phyloP scores from a whole-genome alignment of 345 rosid species.

The Hirschfeldia incana region DNA sequence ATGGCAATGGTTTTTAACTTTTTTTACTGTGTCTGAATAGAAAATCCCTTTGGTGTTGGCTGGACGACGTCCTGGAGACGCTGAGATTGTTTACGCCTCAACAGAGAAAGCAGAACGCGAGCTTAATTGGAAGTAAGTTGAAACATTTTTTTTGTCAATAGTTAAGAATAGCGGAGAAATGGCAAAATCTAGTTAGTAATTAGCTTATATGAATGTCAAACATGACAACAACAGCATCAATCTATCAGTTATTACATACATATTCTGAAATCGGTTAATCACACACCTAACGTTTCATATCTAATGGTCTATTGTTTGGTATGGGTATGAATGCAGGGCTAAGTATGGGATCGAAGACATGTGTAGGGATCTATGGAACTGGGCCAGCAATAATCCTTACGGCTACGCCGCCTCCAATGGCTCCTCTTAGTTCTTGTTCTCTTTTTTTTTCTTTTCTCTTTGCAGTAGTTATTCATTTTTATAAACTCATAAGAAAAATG shows the following conservation, averaged over 20 bases:
- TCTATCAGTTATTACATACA: background rate
- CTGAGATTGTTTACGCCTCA: constrained; percentile 84
- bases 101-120: constrained; percentile 76
- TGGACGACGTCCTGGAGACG: constrained; percentile 87
- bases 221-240: background rate
- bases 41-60: constrained; percentile 78
- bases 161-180: background rate
- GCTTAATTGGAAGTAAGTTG: constrained; percentile 91
- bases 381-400: constrained; percentile 95
- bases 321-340: constrained; percentile 55
- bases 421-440: constrained; percentile 8
- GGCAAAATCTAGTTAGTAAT: background rate
- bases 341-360: constrained; percentile 79
- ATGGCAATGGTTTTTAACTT: background rate
- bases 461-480: background rate
- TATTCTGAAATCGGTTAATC: background rate
- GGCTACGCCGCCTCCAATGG: constrained; percentile 59
- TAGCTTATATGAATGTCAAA: background rate
- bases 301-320: constrained; percentile 16
- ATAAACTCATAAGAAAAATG: background rate
- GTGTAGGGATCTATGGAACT: constrained; percentile 95
- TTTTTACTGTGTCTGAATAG: constrained; percentile 37
- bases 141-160: background rate
- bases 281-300: background rate
- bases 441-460: background rate